These are phyloP conservation scores for Sporothrix brasiliensis DNA, from an alignment of 2,329 filamentous ascomycete genomes.

Conservation along the genomic window DNA sequence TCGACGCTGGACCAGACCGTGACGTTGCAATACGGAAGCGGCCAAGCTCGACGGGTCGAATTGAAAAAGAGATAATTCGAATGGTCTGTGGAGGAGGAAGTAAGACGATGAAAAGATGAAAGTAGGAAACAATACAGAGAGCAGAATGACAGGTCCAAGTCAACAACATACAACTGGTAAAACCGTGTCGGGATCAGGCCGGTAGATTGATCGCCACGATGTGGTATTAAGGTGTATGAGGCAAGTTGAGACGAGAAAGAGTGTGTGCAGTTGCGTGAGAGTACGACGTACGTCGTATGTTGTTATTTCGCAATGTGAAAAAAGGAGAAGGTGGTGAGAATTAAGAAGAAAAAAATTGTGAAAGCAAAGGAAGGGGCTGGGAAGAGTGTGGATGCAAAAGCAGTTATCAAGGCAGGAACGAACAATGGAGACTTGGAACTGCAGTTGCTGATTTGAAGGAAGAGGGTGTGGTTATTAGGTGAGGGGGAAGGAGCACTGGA, in stretches of 20 bases:
- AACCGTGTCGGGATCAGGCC: constrained; percentile 6
- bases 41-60: constrained; percentile 4
- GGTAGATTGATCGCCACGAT: neutral
- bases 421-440: neutral
- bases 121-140: neutral
- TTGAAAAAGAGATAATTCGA: neutral
- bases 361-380: neutral
- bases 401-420: constrained; percentile 2
- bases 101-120: neutral
- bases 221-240: neutral
- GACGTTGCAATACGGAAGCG: constrained; percentile 23
- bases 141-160: neutral
- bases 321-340: neutral
- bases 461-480: neutral
- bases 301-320: neutral
- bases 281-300: neutral
- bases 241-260: neutral
- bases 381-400: neutral
- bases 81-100: neutral
- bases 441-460: neutral
- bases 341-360: neutral
- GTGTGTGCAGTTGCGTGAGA: neutral
- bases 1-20: constrained; percentile 28
- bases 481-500: neutral
- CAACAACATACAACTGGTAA: neutral